Percentiles rank a stretch among this genome's conserved stretches.
Conservation (phyloP, 139 green algal species). For the Astrephomene gubernaculifera region DNA sequence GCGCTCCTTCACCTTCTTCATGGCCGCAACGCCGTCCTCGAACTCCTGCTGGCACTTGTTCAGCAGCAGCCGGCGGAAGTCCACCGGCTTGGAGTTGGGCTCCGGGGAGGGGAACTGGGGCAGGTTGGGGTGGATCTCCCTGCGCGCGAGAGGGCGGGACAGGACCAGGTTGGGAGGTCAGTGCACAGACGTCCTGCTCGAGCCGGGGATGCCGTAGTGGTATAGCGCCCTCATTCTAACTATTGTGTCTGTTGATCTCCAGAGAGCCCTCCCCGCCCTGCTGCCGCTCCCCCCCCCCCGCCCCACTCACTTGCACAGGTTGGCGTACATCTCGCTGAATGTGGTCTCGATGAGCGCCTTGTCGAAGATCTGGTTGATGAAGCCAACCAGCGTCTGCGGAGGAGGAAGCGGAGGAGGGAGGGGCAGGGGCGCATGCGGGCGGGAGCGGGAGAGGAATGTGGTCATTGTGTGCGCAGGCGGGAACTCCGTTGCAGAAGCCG, state of each 20-base stretch:
- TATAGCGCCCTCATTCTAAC: too few species aligned
- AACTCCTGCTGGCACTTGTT: slow-evolving; percentile 96
- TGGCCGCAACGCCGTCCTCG: slow-evolving; percentile 44
- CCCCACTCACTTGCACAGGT: slow-evolving; percentile 72
- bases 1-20: slow-evolving; percentile 71
- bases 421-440: neutral
- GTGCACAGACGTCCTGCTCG: too few species aligned
- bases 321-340: slow-evolving; percentile 95
- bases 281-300: too few species aligned
- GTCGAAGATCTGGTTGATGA: slow-evolving; percentile 97
- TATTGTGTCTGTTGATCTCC: too few species aligned
- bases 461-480: neutral
- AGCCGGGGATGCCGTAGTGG: too few species aligned
- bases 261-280: too few species aligned
- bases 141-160: neutral
- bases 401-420: neutral
- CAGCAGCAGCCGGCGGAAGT: slow-evolving; percentile 92
- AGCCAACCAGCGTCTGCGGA: slow-evolving; percentile 79
- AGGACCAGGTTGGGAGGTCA: too few species aligned
- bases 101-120: slow-evolving; percentile 16
- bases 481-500: neutral
- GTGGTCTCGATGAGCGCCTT: slow-evolving; percentile 97
- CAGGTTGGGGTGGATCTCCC: slow-evolving; percentile 42
- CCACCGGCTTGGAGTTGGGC: slow-evolving; percentile 50
- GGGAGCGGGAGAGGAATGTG: neutral